Percentiles rank a stretch among this genome's conserved stretches.
Evolutionary conservation across 306 rosid genomes (phyloP).

Genomic region (Fragaria iinumae): DNA sequence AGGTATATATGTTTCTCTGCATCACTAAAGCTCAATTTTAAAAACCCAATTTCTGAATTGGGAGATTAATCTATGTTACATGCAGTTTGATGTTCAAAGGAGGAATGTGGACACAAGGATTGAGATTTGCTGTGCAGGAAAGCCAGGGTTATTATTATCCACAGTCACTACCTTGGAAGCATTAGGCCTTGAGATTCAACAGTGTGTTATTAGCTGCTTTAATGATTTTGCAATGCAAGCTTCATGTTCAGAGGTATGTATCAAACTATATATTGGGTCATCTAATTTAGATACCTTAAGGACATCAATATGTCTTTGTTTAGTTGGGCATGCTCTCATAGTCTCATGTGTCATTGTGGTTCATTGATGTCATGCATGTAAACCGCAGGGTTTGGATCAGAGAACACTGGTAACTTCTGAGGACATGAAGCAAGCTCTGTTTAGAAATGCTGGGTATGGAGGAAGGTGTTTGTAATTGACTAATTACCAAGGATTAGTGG

Average conservation of each 20-base stretch:
- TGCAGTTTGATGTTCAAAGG: constrained; percentile 85
- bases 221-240: constrained; percentile 95
- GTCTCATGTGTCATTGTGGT: not conserved
- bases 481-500: constrained; percentile 30
- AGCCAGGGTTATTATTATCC: constrained; percentile 67
- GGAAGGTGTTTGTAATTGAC: constrained; percentile 70
- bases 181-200: constrained; percentile 89
- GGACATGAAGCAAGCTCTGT: constrained; percentile 76
- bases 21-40: not conserved
- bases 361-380: constrained; percentile 21
- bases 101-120: constrained; percentile 52
- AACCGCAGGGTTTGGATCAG: constrained; percentile 50
- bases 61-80: not conserved
- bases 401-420: constrained; percentile 43
- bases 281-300: not conserved
- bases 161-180: constrained; percentile 80
- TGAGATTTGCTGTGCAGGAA: constrained; percentile 81
- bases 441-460: constrained; percentile 91
- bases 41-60: not conserved
- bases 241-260: constrained; percentile 81
- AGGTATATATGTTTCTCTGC: constrained; percentile 40
- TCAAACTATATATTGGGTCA: not conserved
- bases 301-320: not conserved
- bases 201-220: constrained; percentile 88
- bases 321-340: not conserved